Conservation (phyloP, 148 eudicot genomes). For the Nepenthes mirabilis region DNA sequence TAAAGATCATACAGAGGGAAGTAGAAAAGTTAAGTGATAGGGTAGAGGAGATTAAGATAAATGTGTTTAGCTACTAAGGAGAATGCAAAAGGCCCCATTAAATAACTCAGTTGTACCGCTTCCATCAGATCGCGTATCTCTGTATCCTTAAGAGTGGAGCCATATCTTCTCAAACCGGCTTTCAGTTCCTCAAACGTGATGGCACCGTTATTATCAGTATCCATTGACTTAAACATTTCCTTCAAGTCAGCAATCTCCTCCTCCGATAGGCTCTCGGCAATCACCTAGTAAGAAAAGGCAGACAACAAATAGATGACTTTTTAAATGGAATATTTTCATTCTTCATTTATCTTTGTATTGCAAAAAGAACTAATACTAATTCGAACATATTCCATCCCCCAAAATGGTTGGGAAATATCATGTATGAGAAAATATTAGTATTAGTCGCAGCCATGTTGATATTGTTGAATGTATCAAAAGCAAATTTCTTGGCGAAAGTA, state of each 20-base stretch:
- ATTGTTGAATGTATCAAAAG: too few relatives aligned
- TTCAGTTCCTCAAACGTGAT: conserved; percentile 94
- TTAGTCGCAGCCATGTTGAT: too few relatives aligned
- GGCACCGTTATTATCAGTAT: conserved; percentile 91
- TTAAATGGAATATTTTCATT: not conserved
- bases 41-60: too few relatives aligned
- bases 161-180: conserved; percentile 86
- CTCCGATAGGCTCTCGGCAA: conserved; percentile 93
- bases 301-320: not conserved
- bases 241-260: conserved; percentile 91
- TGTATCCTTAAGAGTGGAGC: conserved; percentile 86
- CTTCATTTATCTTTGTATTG: not conserved
- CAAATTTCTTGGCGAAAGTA: too few relatives aligned
- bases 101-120: conserved; percentile 38
- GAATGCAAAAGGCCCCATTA: not conserved
- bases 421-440: too few relatives aligned
- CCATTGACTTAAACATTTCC: conserved; percentile 94
- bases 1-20: not conserved
- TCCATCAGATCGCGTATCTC: conserved; percentile 95
- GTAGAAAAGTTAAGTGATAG: too few relatives aligned
- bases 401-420: too few relatives aligned
- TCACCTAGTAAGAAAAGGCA: conserved; percentile 39
- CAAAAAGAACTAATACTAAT: not conserved
- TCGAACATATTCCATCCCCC: not conserved
- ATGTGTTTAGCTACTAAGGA: not conserved